Conservation (phyloP, 2,329 filamentous ascomycete genomes). For the Aspergillus awamori region DNA sequence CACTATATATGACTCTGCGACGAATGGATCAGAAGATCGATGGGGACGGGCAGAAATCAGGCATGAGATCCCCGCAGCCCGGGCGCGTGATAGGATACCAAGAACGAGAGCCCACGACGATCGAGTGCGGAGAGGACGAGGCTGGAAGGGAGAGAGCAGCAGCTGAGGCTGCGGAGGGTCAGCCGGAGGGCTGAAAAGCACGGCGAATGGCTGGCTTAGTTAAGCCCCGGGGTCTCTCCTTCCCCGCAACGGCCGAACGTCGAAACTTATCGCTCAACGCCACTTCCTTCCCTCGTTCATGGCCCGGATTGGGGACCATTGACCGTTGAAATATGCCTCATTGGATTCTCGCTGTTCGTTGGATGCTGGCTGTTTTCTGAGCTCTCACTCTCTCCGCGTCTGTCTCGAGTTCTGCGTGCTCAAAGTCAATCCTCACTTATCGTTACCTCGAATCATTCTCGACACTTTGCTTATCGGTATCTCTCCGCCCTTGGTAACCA, state of each 20-base stretch:
- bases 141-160: not conserved
- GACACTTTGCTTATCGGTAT: constrained; percentile 1
- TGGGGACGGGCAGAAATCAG: not conserved
- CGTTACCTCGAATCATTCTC: constrained; percentile 1
- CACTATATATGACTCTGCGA: not conserved
- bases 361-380: not conserved
- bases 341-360: not conserved
- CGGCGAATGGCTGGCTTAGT: not conserved
- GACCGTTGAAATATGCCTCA: constrained; percentile 7
- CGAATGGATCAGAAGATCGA: constrained; percentile 1
- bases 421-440: constrained; percentile 2
- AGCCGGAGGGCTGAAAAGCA: not conserved
- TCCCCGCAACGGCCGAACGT: constrained; percentile 4
- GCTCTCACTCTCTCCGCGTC: not conserved
- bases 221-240: not conserved
- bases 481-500: not conserved
- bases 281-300: constrained; percentile 1
- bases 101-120: not conserved
- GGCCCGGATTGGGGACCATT: constrained; percentile 4
- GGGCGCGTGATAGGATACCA: constrained; percentile 13
- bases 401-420: constrained; percentile 1
- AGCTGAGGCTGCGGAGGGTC: not conserved
- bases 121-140: not conserved
- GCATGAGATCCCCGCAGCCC: not conserved
- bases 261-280: not conserved